These are phyloP conservation scores for Pichia sp. DNA, from an alignment of 1,139 yeast genomes.

Conservation along the genomic window DNA sequence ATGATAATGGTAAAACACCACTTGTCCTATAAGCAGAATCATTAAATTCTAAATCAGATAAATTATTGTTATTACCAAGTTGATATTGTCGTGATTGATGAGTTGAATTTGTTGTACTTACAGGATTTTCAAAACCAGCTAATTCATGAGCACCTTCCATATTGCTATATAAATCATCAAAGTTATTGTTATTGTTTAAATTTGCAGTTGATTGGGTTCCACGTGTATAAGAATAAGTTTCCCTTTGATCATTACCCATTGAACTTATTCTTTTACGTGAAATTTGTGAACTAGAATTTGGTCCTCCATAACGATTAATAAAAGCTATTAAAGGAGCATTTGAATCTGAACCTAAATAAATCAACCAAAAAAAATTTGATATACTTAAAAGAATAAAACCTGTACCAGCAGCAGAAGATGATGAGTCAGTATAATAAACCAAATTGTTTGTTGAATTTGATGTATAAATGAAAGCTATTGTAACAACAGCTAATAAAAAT, in stretches of 20 bases:
- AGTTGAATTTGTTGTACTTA: conserved; percentile 1
- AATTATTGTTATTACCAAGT: background rate
- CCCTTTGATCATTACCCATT: conserved; percentile 1
- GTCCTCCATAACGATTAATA: conserved; percentile 62
- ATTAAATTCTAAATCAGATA: conserved; percentile 3
- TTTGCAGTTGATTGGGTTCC: conserved; percentile 5
- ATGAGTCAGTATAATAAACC: conserved; percentile 58
- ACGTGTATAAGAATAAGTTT: conserved; percentile 1
- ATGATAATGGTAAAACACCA: background rate
- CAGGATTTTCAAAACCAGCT: conserved; percentile 26
- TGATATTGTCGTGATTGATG: background rate
- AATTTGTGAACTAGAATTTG: background rate
- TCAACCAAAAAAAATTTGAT: conserved; percentile 70
- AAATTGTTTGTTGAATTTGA: conserved; percentile 77
- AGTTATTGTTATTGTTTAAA: background rate
- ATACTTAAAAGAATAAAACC: conserved; percentile 82
- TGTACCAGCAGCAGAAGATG: conserved; percentile 86
- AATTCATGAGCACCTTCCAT: conserved; percentile 14
- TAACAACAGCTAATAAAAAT: conserved; percentile 50
- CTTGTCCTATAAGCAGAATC: conserved; percentile 13
- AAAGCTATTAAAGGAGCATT: conserved; percentile 75
- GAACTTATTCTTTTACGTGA: conserved; percentile 11
- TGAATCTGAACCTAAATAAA: conserved; percentile 80
- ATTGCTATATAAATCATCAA: conserved; percentile 2
- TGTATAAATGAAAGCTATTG: conserved; percentile 71